Evolutionary conservation across 352 stramenopile species (phyloP), one percentile per base, ranked within the genome.

Genomic region (Phytopythium mirpurense): DNA sequence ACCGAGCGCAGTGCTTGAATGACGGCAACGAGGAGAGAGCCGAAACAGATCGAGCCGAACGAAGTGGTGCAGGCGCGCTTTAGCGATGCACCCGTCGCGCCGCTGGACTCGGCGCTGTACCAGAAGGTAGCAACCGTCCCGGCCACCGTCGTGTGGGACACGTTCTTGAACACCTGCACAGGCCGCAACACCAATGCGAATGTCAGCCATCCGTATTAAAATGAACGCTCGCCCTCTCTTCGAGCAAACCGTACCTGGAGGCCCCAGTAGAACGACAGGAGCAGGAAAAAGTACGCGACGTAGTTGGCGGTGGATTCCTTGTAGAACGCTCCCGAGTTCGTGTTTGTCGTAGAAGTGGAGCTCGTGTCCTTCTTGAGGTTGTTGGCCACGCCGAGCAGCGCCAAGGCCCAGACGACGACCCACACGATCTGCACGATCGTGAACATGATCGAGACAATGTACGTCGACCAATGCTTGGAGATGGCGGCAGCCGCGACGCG

Each of bases 31-130:
- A 98, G 77, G 11, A 98, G 72, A 23, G 86, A 97, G 16, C 95
- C 95, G 24, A 98, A 86, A 66, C 91, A 98, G 54, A 98, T 98
- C n/a, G 86, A 97, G 53, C 95, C 95, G 51, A 98, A 96, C 51
- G 92, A 96, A 9, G 86, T 96, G 10, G 93, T 98, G 24, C 76
- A 89, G 35, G 77, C 79, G 34, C 92, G 83, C 56, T 81, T 73
- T 24, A 98, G 68, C 2, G 82, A 89, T 43, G 88, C 78, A 44
- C 72, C 78, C 2, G 96, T 94, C 8, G 89, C 86, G n/a, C 77
- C 82, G 5, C 62, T 63, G 29, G 92, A 95, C 50, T 97, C 84
- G 15, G 86, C 44, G 40, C 80, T 79, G 77, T 96, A 98, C 95
- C 95, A 99, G 76, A 96, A 98, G 6, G 89, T 97, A n/a, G 85